Evolutionary conservation across 176 grass and related monocot genomes (phyloP).

Genomic region (Musa itinerans): DNA sequence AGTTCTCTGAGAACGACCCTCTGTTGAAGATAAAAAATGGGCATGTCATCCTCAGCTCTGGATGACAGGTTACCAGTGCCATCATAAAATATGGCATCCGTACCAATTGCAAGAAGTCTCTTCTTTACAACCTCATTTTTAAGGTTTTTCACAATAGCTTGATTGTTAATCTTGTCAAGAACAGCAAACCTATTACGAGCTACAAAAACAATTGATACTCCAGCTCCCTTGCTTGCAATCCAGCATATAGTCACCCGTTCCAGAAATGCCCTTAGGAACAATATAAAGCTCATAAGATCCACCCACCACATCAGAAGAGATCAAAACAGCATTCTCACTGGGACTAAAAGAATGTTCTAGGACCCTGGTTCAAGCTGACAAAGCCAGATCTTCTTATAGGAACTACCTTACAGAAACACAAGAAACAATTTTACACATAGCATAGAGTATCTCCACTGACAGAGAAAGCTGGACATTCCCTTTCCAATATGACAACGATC

Average conservation of each 20-base stretch:
- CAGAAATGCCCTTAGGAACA: conserved; percentile 58
- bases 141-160: conserved; percentile 80
- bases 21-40: conserved; percentile 85
- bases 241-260: conserved; percentile 66
- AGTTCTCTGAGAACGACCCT: conserved; percentile 76
- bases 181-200: conserved; percentile 83
- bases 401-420: conserved; percentile 56
- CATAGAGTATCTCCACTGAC: conserved; percentile 60
- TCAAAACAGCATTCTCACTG: conserved; percentile 77
- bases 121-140: conserved; percentile 93
- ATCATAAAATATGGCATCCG: conserved; percentile 81
- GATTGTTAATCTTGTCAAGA: conserved; percentile 79
- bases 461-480: conserved; percentile 65
- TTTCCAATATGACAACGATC: conserved; percentile 86
- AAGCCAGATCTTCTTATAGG: conserved; percentile 60
- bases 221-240: conserved; percentile 69
- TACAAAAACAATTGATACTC: conserved; percentile 66
- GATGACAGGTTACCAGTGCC: conserved; percentile 79
- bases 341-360: conserved; percentile 71
- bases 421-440: conserved; percentile 86
- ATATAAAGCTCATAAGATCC: conserved; percentile 84
- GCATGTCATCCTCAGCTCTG: conserved; percentile 64
- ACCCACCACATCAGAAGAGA: conserved; percentile 77
- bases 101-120: conserved; percentile 56
- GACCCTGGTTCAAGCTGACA: conserved; percentile 66